A percentile compares a stretch with the other conserved stretches of the same genome.
Evolutionary conservation across 345 rosid genomes (phyloP).

Genomic region (Citrus maxima): DNA sequence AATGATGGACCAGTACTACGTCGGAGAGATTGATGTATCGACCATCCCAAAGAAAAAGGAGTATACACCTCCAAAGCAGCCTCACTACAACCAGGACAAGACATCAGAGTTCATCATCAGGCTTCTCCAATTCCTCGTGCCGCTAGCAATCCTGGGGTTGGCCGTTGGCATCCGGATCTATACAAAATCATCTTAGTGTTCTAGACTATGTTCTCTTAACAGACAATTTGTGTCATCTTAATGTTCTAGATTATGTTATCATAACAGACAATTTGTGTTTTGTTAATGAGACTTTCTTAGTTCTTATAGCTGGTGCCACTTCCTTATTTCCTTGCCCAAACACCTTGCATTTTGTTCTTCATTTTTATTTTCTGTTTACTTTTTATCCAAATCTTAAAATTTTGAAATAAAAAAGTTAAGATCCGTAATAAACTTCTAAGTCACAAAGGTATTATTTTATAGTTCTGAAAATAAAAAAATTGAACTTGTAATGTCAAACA

Average conservation of each 20-base stretch:
- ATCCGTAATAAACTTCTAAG: too few relatives aligned
- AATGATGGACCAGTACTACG: slow-evolving; percentile 57
- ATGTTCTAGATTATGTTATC: not conserved
- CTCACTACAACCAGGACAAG: slow-evolving; percentile 78
- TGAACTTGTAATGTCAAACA: too few relatives aligned
- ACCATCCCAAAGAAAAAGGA: slow-evolving; percentile 53
- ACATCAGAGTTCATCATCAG: slow-evolving; percentile 72
- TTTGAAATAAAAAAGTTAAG: too few relatives aligned
- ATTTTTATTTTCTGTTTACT: too few relatives aligned
- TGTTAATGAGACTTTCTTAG: not conserved
- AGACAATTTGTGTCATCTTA: too few relatives aligned
- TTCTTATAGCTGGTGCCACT: not conserved
- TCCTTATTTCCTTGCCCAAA: not conserved
- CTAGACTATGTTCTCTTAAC: not conserved
- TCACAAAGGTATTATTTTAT: too few relatives aligned
- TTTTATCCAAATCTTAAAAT: too few relatives aligned
- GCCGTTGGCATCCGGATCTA: slow-evolving; percentile 68
- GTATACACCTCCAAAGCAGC: slow-evolving; percentile 69
- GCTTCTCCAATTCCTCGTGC: slow-evolving; percentile 77
- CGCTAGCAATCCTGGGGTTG: slow-evolving; percentile 73
- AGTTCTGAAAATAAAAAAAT: too few relatives aligned
- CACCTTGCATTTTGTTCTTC: too few relatives aligned
- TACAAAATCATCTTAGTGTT: slow-evolving; percentile 48
- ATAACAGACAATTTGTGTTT: not conserved
- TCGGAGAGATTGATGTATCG: slow-evolving; percentile 59